These are phyloP conservation scores for Linum tenue DNA, from an alignment of 345 rosid genomes.

Conservation along the genomic window DNA sequence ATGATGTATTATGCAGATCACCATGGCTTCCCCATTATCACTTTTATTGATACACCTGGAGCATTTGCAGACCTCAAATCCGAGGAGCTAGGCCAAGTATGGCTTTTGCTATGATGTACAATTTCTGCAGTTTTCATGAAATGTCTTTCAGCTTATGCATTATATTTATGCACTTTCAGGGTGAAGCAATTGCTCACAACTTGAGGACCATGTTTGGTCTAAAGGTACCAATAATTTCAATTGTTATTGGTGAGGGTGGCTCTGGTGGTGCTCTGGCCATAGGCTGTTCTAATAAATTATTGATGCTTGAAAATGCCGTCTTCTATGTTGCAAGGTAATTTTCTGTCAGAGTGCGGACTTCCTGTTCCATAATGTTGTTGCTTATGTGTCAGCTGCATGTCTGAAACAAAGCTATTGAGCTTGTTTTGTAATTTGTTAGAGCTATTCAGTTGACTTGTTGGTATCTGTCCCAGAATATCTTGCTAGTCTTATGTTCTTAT, in stretches of 20 bases:
- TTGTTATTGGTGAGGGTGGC: slow-evolving; percentile 98
- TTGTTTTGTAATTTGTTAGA: neutral
- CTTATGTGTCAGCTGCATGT: neutral
- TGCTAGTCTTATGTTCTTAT: neutral
- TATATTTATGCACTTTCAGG: slow-evolving; percentile 37
- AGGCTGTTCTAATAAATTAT: slow-evolving; percentile 82
- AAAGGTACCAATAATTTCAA: slow-evolving; percentile 86
- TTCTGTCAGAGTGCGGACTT: neutral
- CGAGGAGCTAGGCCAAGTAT: slow-evolving; percentile 72
- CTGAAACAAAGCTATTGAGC: neutral
- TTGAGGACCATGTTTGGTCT: slow-evolving; percentile 93
- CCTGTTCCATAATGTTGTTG: neutral
- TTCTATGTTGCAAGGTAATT: slow-evolving; percentile 93
- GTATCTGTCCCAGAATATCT: neutral
- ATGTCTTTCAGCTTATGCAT: slow-evolving; percentile 17
- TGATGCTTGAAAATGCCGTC: slow-evolving; percentile 95
- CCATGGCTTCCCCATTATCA: slow-evolving; percentile 72
- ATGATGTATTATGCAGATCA: slow-evolving; percentile 86
- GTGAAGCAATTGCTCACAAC: slow-evolving; percentile 94
- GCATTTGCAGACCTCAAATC: slow-evolving; percentile 74
- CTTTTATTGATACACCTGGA: slow-evolving; percentile 80
- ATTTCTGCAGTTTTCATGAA: slow-evolving; percentile 5
- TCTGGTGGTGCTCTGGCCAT: slow-evolving; percentile 99
- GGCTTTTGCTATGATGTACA: slow-evolving; percentile 2
- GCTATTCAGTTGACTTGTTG: neutral